Conservation (phyloP, 2,329 filamentous ascomycete genomes). For the Exophiala xenobiotica region DNA sequence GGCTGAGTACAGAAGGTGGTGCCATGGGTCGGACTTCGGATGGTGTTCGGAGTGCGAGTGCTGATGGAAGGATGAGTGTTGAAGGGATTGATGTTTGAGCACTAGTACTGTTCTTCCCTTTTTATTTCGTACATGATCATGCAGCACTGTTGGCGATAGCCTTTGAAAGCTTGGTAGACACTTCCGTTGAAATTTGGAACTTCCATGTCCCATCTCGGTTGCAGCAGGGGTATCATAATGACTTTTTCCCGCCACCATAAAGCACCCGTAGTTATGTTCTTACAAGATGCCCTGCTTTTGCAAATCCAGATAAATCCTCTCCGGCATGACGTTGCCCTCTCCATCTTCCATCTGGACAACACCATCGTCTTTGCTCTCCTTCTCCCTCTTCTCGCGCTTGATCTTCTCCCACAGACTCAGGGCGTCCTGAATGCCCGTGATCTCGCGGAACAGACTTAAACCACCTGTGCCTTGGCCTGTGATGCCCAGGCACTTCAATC, state of each 20-base stretch:
- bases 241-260: too few species aligned
- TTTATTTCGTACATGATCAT: not conserved
- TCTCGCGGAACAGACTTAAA: slow-evolving; percentile 87
- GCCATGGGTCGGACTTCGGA: not conserved
- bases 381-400: slow-evolving; percentile 70
- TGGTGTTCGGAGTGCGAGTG: not conserved
- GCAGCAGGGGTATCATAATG: not conserved
- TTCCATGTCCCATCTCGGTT: too few species aligned
- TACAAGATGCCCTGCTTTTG: slow-evolving; percentile 85
- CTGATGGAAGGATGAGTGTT: slow-evolving; percentile 7
- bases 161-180: too few species aligned
- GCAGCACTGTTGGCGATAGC: not conserved
- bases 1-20: slow-evolving; percentile 9
- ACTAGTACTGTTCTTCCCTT: too few species aligned
- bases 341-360: slow-evolving; percentile 98
- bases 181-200: too few species aligned
- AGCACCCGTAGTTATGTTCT: slow-evolving; percentile 8
- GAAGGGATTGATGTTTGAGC: too few species aligned
- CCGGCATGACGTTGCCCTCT: slow-evolving; percentile 97
- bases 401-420: slow-evolving; percentile 90
- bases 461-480: slow-evolving; percentile 57
- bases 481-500: slow-evolving; percentile 89
- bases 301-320: slow-evolving; percentile 95
- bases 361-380: slow-evolving; percentile 57
- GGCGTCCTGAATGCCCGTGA: slow-evolving; percentile 87